These are phyloP conservation scores for Leccinum disarticulatum DNA, from an alignment of 768 basidiomycete species.

Conservation along the genomic window DNA sequence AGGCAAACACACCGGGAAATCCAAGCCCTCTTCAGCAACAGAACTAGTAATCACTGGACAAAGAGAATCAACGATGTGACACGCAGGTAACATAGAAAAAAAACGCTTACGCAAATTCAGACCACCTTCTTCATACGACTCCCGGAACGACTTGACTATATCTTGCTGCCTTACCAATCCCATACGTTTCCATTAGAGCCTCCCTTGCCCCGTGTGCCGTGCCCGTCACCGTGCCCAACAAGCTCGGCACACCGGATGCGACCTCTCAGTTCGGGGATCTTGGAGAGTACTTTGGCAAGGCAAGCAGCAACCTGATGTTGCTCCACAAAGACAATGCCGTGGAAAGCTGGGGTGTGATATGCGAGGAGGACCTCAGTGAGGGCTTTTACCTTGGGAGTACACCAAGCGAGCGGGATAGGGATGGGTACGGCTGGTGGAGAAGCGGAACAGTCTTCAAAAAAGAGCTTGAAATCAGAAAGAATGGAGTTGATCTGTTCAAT, in stretches of 20 bases:
- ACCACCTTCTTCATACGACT: constrained; percentile 59
- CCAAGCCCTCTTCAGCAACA: constrained; percentile 90
- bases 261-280: constrained; percentile 55
- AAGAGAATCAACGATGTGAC: background rate
- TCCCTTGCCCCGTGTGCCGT: constrained; percentile 25
- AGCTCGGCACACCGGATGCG: constrained; percentile 62
- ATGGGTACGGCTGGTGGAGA: constrained; percentile 36
- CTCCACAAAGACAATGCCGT: constrained; percentile 85
- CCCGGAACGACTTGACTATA: constrained; percentile 63
- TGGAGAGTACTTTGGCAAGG: constrained; percentile 62
- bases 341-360: constrained; percentile 57
- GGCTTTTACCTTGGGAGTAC: constrained; percentile 66
- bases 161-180: constrained; percentile 53
- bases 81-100: background rate
- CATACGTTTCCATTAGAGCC: constrained; percentile 30
- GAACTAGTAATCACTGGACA: constrained; percentile 72
- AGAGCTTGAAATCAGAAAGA: constrained; percentile 44
- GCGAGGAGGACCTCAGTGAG: constrained; percentile 62
- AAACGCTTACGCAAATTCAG: constrained; percentile 64
- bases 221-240: constrained; percentile 63
- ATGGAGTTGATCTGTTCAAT: constrained; percentile 49
- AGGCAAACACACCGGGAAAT: constrained; percentile 65
- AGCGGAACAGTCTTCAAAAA: constrained; percentile 35
- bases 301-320: constrained; percentile 78
- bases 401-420: constrained; percentile 56